Conservation (phyloP, 163 green algal genomes). For the Botryococcus braunii region DNA sequence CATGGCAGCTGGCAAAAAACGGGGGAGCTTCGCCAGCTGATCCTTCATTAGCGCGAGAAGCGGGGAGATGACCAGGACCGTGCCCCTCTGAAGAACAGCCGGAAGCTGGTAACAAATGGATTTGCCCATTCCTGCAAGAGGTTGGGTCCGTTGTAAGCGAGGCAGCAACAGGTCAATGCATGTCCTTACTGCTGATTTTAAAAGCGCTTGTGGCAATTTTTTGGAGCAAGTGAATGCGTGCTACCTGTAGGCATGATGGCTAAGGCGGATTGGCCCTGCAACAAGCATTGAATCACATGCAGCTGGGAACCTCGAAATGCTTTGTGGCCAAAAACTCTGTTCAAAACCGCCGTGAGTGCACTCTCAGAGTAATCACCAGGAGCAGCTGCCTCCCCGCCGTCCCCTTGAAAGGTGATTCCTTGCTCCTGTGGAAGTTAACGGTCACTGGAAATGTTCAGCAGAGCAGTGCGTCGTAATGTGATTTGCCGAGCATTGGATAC, state of each 20-base stretch:
- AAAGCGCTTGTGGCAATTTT: neutral
- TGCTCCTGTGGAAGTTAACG: neutral
- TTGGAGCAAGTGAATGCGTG: neutral
- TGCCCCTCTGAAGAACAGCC: slow-evolving; percentile 53
- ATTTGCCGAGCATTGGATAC: too few species aligned
- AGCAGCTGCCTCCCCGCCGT: neutral
- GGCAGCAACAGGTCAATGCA: neutral
- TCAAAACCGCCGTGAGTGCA: slow-evolving; percentile 12
- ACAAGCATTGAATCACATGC: slow-evolving; percentile 40
- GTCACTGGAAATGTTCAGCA: too few species aligned
- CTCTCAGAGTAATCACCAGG: neutral
- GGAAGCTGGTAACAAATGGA: slow-evolving; percentile 80
- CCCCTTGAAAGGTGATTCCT: neutral
- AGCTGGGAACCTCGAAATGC: slow-evolving; percentile 67
- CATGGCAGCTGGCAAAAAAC: slow-evolving; percentile 41
- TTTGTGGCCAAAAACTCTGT: slow-evolving; percentile 49
- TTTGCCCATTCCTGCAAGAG: slow-evolving; percentile 68
- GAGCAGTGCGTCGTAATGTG: too few species aligned
- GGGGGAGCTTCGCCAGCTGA: slow-evolving; percentile 68
- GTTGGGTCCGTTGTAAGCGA: too few species aligned
- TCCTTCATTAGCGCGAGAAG: slow-evolving; percentile 93
- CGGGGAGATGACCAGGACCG: slow-evolving; percentile 80
- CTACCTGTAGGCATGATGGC: slow-evolving; percentile 63
- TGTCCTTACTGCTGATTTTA: neutral
- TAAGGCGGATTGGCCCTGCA: slow-evolving; percentile 46